A percentile compares a stretch with the other conserved stretches of the same genome.
These are phyloP conservation scores for Arthrobotrys megalospora DNA, from an alignment of 2,329 filamentous ascomycete genomes.

Conservation along the genomic window DNA sequence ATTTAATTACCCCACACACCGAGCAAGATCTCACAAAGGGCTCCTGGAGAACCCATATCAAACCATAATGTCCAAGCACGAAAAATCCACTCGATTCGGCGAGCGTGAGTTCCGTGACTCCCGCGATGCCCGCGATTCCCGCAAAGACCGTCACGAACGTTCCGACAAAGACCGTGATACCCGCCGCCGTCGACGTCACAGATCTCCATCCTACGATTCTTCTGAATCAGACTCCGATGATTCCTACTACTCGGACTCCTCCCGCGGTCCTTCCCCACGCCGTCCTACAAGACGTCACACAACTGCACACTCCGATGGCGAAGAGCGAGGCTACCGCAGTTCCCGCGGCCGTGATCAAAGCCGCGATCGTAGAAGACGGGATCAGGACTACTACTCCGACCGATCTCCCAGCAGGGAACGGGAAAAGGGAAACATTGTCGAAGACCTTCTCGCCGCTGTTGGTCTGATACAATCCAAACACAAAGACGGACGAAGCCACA, in stretches of 20 bases:
- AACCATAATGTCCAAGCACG: slow-evolving; percentile 48
- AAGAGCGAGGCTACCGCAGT: slow-evolving; percentile 28
- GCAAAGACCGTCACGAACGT: slow-evolving; percentile 42
- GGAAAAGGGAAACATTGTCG: slow-evolving; percentile 33
- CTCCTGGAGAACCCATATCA: slow-evolving; percentile 19
- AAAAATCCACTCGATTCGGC: slow-evolving; percentile 38
- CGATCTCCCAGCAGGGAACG: slow-evolving; percentile 43
- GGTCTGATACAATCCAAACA: slow-evolving; percentile 54
- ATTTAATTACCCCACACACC: background rate
- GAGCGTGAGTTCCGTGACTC: slow-evolving; percentile 45
- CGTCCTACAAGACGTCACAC: slow-evolving; percentile 54
- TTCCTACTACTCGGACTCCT: slow-evolving; percentile 41
- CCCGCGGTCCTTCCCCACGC: slow-evolving; percentile 43
- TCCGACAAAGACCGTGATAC: slow-evolving; percentile 41
- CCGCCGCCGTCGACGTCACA: slow-evolving; percentile 46
- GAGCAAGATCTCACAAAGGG: slow-evolving; percentile 5
- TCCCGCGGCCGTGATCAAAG: slow-evolving; percentile 43
- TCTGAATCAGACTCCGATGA: slow-evolving; percentile 34
- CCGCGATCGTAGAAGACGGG: slow-evolving; percentile 37
- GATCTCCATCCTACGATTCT: slow-evolving; percentile 58
- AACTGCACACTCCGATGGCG: slow-evolving; percentile 45
- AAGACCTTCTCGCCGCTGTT: slow-evolving; percentile 53
- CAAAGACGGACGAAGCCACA: slow-evolving; percentile 25
- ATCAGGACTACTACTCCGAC: slow-evolving; percentile 46
- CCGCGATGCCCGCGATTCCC: background rate